A percentile compares a stretch with the other conserved stretches of the same genome.
Evolutionary conservation across 2,329 filamentous ascomycete species (phyloP).

Genomic region (Beauveria bassiana): DNA sequence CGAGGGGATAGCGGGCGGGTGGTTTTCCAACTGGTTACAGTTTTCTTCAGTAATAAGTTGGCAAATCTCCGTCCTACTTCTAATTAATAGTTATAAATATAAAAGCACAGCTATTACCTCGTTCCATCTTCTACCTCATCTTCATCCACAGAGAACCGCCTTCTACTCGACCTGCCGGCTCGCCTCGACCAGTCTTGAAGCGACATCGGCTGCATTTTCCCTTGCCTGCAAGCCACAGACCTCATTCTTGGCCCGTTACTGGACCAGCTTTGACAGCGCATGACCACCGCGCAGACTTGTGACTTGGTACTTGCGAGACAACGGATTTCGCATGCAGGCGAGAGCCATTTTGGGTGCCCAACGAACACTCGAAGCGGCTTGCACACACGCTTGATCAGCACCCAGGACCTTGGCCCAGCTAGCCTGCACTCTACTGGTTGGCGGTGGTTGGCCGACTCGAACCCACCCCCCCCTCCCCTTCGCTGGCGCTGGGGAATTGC

Average conservation of each 20-base stretch:
- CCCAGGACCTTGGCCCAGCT: background rate
- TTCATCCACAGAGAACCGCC: background rate
- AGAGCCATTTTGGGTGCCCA: conserved; percentile 4
- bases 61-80: too few relatives aligned
- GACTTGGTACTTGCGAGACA: background rate
- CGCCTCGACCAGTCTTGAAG: background rate
- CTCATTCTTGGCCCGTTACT: too few relatives aligned
- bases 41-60: too few relatives aligned
- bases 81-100: too few relatives aligned
- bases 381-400: too few relatives aligned
- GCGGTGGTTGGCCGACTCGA: background rate
- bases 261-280: background rate
- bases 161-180: background rate
- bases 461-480: too few relatives aligned
- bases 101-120: too few relatives aligned
- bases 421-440: background rate
- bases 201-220: too few relatives aligned
- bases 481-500: background rate
- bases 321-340: background rate
- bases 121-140: background rate
- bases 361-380: background rate
- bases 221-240: background rate
- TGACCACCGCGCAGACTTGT: background rate
- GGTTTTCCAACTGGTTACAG: background rate
- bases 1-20: background rate